phyloP scores from a whole-genome alignment of 768 basidiomycete genomes.

The Termitomyces eurrhizus region DNA sequence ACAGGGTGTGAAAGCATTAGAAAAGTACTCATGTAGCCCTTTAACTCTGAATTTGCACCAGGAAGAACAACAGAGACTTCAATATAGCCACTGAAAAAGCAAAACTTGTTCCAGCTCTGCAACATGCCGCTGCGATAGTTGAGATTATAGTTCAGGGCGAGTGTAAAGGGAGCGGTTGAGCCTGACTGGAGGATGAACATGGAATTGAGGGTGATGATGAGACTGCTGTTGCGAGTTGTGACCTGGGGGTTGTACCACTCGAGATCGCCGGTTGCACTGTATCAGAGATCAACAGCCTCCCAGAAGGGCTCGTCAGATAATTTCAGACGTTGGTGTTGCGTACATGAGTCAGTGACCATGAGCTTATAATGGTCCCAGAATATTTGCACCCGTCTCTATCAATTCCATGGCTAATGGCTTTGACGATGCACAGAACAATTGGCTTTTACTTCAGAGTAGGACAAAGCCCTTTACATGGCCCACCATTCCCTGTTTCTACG shows the following conservation, averaged over 20 bases:
- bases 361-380: no score
- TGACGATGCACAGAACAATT: no score
- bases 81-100: conserved; percentile 77
- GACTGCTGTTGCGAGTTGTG: conserved; percentile 59
- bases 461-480: no score
- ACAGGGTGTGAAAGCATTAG: no score
- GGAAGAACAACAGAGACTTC: conserved; percentile 63
- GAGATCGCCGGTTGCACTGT: conserved; percentile 61
- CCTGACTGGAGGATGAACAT: conserved; percentile 24
- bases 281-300: conserved; percentile 73
- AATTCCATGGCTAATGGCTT: no score
- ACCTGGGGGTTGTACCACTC: conserved; percentile 75
- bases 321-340: no score
- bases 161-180: conserved; percentile 26
- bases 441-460: no score
- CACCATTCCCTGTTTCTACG: no score
- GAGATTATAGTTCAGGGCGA: conserved; percentile 47
- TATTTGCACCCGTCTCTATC: no score
- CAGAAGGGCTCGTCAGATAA: no score
- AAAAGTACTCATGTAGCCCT: conserved; percentile 40
- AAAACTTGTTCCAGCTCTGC: conserved; percentile 49
- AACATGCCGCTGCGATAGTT: conserved; percentile 63
- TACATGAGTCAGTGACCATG: no score
- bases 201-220: conserved; percentile 68
- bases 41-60: conserved; percentile 48